phyloP scores from a whole-genome alignment of 352 stramenopile species.

The Pythium dissotocum region DNA sequence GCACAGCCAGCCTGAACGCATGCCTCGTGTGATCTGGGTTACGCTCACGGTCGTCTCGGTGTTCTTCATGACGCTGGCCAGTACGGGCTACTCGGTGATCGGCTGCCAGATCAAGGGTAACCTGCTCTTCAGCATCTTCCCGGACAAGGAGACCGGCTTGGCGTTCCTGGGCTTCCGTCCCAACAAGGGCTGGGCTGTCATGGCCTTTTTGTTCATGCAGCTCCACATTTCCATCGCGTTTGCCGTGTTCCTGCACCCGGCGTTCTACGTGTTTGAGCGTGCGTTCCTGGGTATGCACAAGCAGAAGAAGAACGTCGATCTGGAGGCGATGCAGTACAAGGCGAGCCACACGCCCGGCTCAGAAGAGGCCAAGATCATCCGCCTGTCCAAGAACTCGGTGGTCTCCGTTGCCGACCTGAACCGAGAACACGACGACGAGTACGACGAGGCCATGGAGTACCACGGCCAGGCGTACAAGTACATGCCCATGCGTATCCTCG shows the following conservation, averaged over 20 bases:
- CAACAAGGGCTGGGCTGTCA: slow-evolving; percentile 20
- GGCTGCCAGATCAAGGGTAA: slow-evolving; percentile 36
- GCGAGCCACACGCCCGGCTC: background rate
- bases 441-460: slow-evolving; percentile 43
- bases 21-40: slow-evolving; percentile 32
- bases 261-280: slow-evolving; percentile 31
- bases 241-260: slow-evolving; percentile 32
- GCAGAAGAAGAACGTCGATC: background rate
- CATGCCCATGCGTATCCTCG: slow-evolving; percentile 46
- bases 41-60: slow-evolving; percentile 32
- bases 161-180: slow-evolving; percentile 29
- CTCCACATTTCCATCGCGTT: slow-evolving; percentile 43
- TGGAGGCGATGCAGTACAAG: background rate
- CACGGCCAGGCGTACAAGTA: slow-evolving; percentile 45
- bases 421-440: slow-evolving; percentile 25
- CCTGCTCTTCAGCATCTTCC: slow-evolving; percentile 31
- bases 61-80: slow-evolving; percentile 30
- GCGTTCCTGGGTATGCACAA: slow-evolving; percentile 30
- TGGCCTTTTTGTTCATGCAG: slow-evolving; percentile 48
- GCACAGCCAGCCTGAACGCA: slow-evolving; percentile 30
- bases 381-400: slow-evolving; percentile 31
- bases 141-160: slow-evolving; percentile 2
- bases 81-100: slow-evolving; percentile 21
- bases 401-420: slow-evolving; percentile 41
- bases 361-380: too few species aligned